Evolutionary conservation across 2,329 filamentous ascomycete genomes (phyloP).

Genomic region (Trichoderma hamatum): DNA sequence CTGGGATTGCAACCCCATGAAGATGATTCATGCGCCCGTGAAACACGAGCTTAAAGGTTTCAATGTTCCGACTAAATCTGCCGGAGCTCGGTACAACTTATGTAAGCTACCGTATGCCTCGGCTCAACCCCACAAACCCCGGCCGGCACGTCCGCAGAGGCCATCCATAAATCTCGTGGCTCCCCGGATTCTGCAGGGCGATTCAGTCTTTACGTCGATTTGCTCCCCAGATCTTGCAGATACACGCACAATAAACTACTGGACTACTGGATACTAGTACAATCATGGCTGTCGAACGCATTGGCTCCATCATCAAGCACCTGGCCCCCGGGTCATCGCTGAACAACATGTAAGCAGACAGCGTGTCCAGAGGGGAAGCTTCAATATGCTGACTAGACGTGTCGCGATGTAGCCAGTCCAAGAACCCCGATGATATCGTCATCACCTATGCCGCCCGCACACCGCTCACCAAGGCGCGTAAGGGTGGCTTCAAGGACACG

Average conservation of each 20-base stretch:
- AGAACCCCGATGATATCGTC: conserved; percentile 95
- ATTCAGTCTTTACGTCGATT: not conserved
- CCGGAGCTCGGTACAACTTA: conserved; percentile 18
- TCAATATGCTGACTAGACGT: conserved; percentile 25
- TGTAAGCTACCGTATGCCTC: conserved; percentile 25
- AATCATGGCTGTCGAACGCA: conserved; percentile 79
- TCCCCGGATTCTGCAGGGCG: conserved; percentile 13
- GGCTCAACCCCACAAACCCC: conserved; percentile 27
- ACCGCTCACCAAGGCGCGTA: conserved; percentile 82
- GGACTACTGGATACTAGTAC: conserved; percentile 26
- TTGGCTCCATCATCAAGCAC: conserved; percentile 86
- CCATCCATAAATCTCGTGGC: conserved; percentile 22
- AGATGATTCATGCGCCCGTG: not conserved
- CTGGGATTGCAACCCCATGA: not conserved
- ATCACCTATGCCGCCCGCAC: conserved; percentile 92
- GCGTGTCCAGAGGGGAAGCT: not conserved
- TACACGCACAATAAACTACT: not conserved
- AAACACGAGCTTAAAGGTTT: not conserved
- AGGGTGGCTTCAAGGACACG: conserved; percentile 96
- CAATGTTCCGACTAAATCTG: not conserved
- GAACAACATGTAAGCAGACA: conserved; percentile 70
- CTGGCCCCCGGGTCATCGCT: conserved; percentile 74
- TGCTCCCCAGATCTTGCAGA: not conserved
- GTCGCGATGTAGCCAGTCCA: conserved; percentile 67
- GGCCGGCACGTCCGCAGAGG: conserved; percentile 5